A percentile compares a stretch with the other conserved stretches of the same genome.
Evolutionary conservation across 805 yeast genomes (phyloP).

Genomic region (Saccharomyces jurei): DNA sequence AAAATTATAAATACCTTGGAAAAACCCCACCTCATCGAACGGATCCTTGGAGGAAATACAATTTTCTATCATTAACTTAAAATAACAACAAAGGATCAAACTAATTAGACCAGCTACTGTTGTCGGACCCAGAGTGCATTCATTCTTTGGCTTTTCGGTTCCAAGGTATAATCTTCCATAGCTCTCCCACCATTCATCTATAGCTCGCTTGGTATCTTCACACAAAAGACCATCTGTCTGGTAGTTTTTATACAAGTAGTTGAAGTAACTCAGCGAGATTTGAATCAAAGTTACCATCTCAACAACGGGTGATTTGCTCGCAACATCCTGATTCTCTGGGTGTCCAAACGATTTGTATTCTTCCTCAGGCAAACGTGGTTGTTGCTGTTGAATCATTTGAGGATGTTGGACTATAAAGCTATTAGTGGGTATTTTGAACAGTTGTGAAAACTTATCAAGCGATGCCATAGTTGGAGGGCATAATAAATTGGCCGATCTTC

Average conservation of each 20-base stretch:
- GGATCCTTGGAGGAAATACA: slow-evolving; percentile 72
- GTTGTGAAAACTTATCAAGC: slow-evolving; percentile 71
- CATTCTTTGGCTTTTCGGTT: slow-evolving; percentile 30
- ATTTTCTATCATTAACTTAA: slow-evolving; percentile 53
- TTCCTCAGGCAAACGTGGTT: neutral
- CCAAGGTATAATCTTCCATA: slow-evolving; percentile 42
- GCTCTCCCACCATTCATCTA: slow-evolving; percentile 72
- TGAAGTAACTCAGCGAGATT: slow-evolving; percentile 69
- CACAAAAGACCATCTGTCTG: slow-evolving; percentile 87
- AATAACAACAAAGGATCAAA: slow-evolving; percentile 57
- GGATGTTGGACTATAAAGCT: neutral
- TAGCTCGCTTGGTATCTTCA: slow-evolving; percentile 63
- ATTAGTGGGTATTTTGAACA: slow-evolving; percentile 48
- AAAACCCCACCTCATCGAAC: slow-evolving; percentile 63
- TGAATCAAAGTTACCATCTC: slow-evolving; percentile 73
- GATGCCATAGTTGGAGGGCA: slow-evolving; percentile 69
- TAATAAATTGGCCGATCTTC: slow-evolving; percentile 69
- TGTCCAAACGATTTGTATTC: neutral
- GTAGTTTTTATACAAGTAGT: slow-evolving; percentile 48
- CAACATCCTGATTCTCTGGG: neutral
- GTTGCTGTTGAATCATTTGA: neutral
- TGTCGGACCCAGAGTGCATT: slow-evolving; percentile 51
- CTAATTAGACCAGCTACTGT: slow-evolving; percentile 79
- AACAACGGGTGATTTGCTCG: slow-evolving; percentile 47
- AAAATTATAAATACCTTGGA: slow-evolving; percentile 60